Conservation (phyloP, 306 rosid species). For the Vicia sativa region DNA sequence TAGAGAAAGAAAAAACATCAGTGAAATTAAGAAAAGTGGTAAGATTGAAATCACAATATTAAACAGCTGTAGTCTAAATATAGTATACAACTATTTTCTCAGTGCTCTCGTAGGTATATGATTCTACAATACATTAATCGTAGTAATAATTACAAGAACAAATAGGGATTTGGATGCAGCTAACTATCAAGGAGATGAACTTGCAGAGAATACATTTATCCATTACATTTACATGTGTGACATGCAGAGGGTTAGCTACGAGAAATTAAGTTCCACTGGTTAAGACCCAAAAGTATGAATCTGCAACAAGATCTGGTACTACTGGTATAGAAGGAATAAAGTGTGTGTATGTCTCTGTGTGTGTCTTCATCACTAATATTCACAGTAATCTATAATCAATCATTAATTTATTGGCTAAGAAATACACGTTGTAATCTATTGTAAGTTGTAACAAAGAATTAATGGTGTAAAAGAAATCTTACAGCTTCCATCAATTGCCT, state of each 20-base stretch:
- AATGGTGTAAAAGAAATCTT: conserved; percentile 33
- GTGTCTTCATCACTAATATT: neutral
- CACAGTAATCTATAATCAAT: neutral
- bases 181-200: conserved; percentile 23
- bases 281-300: conserved; percentile 2
- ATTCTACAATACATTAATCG: conserved; percentile 2
- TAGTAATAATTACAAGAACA: neutral
- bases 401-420: neutral
- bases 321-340: neutral
- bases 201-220: conserved; percentile 9
- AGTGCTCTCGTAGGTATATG: neutral
- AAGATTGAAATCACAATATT: conserved; percentile 13
- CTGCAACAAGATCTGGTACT: neutral
- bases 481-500: conserved; percentile 95
- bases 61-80: conserved; percentile 35
- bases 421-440: neutral
- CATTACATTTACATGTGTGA: conserved; percentile 7
- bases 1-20: conserved; percentile 23
- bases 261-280: neutral
- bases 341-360: neutral
- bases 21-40: conserved; percentile 23
- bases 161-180: conserved; percentile 14
- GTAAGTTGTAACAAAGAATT: neutral
- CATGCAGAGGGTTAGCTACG: conserved; percentile 3
- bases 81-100: neutral